phyloP scores from a whole-genome alignment of 257 asterid genomes.

The Solanum habrochaites region DNA sequence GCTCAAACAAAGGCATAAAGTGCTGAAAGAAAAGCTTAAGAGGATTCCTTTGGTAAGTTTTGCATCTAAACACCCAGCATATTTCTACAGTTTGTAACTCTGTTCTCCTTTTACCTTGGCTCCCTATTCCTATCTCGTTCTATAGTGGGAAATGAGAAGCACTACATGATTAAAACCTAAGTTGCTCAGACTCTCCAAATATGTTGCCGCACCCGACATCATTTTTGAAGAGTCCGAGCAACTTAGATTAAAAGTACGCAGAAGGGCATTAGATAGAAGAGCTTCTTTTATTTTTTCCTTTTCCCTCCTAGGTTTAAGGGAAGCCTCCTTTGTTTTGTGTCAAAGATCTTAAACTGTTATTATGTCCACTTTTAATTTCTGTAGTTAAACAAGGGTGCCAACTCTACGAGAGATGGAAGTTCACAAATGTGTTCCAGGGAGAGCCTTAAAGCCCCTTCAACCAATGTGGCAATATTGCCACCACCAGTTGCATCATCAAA shows the following conservation, averaged over 20 bases:
- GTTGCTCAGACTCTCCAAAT: not conserved
- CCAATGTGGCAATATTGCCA: conserved; percentile 23
- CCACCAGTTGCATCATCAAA: conserved; percentile 18
- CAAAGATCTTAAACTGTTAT: not conserved
- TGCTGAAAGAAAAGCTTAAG: conserved; percentile 27
- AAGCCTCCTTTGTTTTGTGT: not conserved
- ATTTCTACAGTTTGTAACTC: not conserved
- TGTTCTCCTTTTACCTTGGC: not conserved
- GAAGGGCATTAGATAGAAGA: not conserved
- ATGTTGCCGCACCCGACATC: not conserved
- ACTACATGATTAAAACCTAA: not conserved
- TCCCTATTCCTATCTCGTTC: not conserved
- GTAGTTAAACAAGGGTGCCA: conserved; percentile 57
- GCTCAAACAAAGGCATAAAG: conserved; percentile 8
- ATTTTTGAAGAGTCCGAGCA: not conserved
- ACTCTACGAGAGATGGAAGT: conserved; percentile 31
- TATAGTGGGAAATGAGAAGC: not conserved
- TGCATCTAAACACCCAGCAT: not conserved
- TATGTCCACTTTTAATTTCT: not conserved
- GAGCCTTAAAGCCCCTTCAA: conserved; percentile 15
- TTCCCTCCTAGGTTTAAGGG: not conserved
- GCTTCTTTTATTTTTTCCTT: not conserved
- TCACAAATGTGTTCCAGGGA: conserved; percentile 31
- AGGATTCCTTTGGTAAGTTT: conserved; percentile 10
- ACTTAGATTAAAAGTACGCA: not conserved